These are phyloP conservation scores for Drechmeria coniospora DNA, from an alignment of 2,329 filamentous ascomycete species.

Conservation along the genomic window DNA sequence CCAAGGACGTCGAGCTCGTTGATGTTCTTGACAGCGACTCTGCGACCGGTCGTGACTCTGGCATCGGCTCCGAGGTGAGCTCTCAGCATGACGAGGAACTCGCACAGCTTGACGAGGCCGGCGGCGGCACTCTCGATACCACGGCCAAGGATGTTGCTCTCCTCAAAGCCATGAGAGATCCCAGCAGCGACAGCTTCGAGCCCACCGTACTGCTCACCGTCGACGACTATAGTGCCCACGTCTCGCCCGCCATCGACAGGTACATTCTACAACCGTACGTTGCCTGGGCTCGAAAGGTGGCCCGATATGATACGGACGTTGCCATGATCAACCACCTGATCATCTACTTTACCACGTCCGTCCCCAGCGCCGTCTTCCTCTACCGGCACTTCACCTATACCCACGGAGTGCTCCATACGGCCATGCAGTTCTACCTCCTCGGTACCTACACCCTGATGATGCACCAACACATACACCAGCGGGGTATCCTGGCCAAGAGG, in stretches of 20 bases:
- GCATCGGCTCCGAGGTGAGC: conserved; percentile 4
- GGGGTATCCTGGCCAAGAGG: conserved; percentile 46
- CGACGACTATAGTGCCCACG: conserved; percentile 22
- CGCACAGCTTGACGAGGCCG: not conserved
- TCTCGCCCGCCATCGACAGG: conserved; percentile 24
- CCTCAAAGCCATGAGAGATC: conserved; percentile 27
- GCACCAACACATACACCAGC: conserved; percentile 72
- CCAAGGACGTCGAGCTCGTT: conserved; percentile 18
- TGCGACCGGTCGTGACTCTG: conserved; percentile 3
- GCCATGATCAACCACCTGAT: conserved; percentile 65
- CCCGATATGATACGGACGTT: conserved; percentile 55
- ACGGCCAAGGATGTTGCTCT: conserved; percentile 11
- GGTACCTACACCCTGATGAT: conserved; percentile 68
- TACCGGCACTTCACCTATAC: conserved; percentile 50
- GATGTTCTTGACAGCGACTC: conserved; percentile 1
- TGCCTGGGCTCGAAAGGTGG: conserved; percentile 34
- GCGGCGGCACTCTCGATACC: conserved; percentile 1
- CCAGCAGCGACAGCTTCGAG: conserved; percentile 24
- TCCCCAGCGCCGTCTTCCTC: conserved; percentile 53
- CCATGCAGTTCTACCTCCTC: conserved; percentile 52
- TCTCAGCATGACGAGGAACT: conserved; percentile 2
- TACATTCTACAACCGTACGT: conserved; percentile 46
- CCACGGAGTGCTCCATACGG: conserved; percentile 50
- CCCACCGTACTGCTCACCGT: conserved; percentile 28
- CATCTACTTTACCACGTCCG: conserved; percentile 52